A percentile compares a stretch with the other conserved stretches of the same genome.
These are phyloP conservation scores for Chrysoporthe cubensis DNA, from an alignment of 2,329 filamentous ascomycete genomes.

Conservation along the genomic window DNA sequence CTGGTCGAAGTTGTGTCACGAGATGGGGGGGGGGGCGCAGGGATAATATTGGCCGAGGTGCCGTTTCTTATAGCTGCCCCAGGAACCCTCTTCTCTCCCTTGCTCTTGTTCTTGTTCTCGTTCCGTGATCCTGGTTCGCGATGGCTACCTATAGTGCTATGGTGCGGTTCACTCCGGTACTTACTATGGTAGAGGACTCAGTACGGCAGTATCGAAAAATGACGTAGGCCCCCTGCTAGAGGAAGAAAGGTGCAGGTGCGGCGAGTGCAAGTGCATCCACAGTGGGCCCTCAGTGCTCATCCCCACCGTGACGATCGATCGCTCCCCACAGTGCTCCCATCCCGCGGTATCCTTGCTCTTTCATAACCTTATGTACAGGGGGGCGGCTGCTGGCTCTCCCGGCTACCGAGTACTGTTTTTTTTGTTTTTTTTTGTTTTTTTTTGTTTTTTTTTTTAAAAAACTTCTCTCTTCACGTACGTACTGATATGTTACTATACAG, in stretches of 20 bases:
- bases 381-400: no score
- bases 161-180: not conserved
- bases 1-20: not conserved
- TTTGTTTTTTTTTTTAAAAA: no score
- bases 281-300: conserved; percentile 2
- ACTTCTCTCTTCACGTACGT: no score
- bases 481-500: no score
- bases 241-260: not conserved
- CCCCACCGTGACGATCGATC: not conserved
- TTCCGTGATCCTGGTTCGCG: not conserved
- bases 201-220: not conserved
- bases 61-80: conserved; percentile 2
- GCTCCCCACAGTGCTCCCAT: not conserved
- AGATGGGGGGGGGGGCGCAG: not conserved
- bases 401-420: no score
- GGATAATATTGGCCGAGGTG: conserved; percentile 6
- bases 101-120: not conserved
- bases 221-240: conserved; percentile 1
- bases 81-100: not conserved
- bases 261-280: not conserved
- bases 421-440: no score
- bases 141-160: not conserved
- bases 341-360: not conserved
- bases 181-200: no score
- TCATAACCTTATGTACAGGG: no score